phyloP scores from a whole-genome alignment of 2,329 filamentous ascomycete genomes.

The Pyricularia sp. region DNA sequence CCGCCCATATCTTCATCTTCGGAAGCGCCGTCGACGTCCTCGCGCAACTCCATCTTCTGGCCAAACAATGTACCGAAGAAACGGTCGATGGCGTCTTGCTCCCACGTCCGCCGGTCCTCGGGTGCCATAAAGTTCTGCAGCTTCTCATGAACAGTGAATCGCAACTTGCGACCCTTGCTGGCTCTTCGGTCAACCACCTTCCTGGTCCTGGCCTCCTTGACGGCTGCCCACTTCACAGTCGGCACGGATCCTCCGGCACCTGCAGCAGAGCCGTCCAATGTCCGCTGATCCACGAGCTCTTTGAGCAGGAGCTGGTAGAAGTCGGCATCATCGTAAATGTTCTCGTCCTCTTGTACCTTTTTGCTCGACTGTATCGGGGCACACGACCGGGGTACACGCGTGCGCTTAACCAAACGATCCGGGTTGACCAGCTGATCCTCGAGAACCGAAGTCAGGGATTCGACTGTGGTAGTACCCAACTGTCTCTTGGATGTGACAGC shows the following conservation, averaged over 20 bases:
- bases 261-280: conserved; percentile 48
- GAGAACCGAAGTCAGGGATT: conserved; percentile 58
- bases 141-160: conserved; percentile 94
- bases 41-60: conserved; percentile 51
- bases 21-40: conserved; percentile 6
- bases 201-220: conserved; percentile 69
- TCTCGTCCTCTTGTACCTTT: conserved; percentile 45
- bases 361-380: conserved; percentile 58
- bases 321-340: conserved; percentile 85
- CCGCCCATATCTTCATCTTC: conserved; percentile 31
- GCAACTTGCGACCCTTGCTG: conserved; percentile 88
- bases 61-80: conserved; percentile 71
- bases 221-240: conserved; percentile 55
- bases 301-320: conserved; percentile 93
- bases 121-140: conserved; percentile 96
- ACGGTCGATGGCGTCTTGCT: conserved; percentile 65
- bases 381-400: conserved; percentile 64
- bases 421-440: conserved; percentile 58
- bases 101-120: conserved; percentile 74
- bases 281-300: conserved; percentile 84
- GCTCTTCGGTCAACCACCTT: conserved; percentile 87
- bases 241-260: conserved; percentile 24
- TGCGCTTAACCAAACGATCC: conserved; percentile 60
- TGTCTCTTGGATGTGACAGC: conserved; percentile 47
- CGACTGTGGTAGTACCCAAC: conserved; percentile 36